Conservation (phyloP, 805 yeast genomes). For the Naumovozyma dairenensis region DNA sequence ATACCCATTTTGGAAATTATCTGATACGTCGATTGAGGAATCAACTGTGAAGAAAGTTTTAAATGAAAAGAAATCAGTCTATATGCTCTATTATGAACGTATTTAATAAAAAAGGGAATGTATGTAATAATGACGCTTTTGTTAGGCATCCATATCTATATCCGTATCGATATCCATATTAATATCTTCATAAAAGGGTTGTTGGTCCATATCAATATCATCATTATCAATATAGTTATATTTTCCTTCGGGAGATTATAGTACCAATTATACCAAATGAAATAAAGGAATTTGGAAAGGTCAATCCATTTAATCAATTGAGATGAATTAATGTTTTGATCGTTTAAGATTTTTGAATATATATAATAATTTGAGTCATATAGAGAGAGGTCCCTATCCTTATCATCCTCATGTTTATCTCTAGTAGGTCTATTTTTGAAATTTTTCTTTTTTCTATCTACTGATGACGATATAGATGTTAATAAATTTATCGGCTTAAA, state of each 20-base stretch:
- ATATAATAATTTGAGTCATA: not conserved
- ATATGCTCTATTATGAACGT: constrained; percentile 75
- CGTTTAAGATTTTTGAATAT: constrained; percentile 2
- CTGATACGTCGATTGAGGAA: constrained; percentile 66
- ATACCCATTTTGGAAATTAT: constrained; percentile 74
- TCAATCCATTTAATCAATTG: constrained; percentile 25
- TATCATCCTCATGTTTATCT: constrained; percentile 4
- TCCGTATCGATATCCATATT: constrained; percentile 9
- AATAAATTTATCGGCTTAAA: not conserved
- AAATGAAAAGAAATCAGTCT: constrained; percentile 65
- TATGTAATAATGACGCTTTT: not conserved
- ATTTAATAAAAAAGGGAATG: constrained; percentile 9
- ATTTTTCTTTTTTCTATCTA: constrained; percentile 2
- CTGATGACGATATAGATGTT: constrained; percentile 1
- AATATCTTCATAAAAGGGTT: not conserved
- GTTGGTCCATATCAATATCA: constrained; percentile 15
- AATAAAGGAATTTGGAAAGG: constrained; percentile 12
- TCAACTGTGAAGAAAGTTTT: constrained; percentile 47
- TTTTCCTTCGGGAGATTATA: constrained; percentile 4
- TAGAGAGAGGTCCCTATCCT: constrained; percentile 2
- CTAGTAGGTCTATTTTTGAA: no score
- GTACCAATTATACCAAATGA: constrained; percentile 28
- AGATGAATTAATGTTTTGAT: no score
- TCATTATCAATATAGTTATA: constrained; percentile 2
- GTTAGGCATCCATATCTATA: constrained; percentile 9